Evolutionary conservation across 805 yeast species (phyloP).

Genomic region (Huiozyma sinensis): DNA sequence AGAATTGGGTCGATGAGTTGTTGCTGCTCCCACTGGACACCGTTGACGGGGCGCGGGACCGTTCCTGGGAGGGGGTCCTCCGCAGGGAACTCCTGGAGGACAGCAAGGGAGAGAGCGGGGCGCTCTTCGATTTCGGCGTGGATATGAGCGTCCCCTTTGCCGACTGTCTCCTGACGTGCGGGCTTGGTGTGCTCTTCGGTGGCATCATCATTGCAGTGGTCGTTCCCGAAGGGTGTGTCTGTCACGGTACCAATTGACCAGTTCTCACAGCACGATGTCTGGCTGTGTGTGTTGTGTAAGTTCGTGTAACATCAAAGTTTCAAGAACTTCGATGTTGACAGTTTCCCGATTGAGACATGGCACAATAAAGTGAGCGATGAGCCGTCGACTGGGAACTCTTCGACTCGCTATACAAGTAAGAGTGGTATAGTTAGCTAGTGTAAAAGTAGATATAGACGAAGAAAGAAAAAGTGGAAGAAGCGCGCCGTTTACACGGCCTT

Average conservation of each 20-base stretch:
- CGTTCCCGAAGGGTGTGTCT: neutral
- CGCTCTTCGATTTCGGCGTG: neutral
- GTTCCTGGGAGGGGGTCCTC: conserved; percentile 1
- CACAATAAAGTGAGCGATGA: too few species aligned
- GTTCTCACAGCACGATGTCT: too few species aligned
- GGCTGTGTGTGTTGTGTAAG: too few species aligned
- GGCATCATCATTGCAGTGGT: neutral
- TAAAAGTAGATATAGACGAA: neutral
- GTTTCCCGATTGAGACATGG: too few species aligned
- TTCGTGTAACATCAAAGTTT: too few species aligned
- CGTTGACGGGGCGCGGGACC: neutral
- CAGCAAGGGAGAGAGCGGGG: conserved; percentile 1
- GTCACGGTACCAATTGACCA: neutral
- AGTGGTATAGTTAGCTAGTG: too few species aligned
- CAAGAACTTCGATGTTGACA: too few species aligned
- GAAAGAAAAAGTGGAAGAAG: neutral
- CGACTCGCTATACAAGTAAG: neutral
- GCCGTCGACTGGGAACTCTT: neutral
- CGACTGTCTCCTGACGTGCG: conserved; percentile 2
- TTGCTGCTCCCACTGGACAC: conserved; percentile 1
- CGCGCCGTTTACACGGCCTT: conserved; percentile 38
- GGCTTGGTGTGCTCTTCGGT: conserved; percentile 2
- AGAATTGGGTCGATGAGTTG: neutral
- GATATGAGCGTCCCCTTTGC: neutral
- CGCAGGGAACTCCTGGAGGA: neutral